Evolutionary conservation across 2,329 filamentous ascomycete species (phyloP).

Genomic region (Madurella mycetomatis): DNA sequence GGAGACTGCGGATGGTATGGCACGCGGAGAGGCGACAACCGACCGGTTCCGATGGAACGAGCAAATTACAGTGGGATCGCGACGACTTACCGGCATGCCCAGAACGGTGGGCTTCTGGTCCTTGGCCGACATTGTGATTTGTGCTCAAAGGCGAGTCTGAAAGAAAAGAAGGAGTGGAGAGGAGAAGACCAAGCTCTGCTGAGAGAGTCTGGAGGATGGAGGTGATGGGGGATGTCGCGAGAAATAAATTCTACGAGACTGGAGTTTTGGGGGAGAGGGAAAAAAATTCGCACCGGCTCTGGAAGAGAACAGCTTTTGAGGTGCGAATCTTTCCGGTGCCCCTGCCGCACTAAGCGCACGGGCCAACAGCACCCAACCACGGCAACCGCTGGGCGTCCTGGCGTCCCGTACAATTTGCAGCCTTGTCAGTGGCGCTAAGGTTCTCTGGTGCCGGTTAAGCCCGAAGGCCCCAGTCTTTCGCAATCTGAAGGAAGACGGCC

Average conservation of each 20-base stretch:
- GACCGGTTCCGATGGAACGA: slow-evolving; percentile 24
- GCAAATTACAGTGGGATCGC: slow-evolving; percentile 27
- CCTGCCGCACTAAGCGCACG: slow-evolving; percentile 24
- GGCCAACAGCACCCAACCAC: slow-evolving; percentile 17
- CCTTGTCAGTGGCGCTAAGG: slow-evolving; percentile 20
- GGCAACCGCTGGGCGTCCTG: slow-evolving; percentile 18
- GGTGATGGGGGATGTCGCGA: slow-evolving; percentile 31
- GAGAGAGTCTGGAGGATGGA: slow-evolving; percentile 32
- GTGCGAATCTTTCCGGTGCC: slow-evolving; percentile 50
- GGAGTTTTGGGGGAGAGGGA: slow-evolving; percentile 40
- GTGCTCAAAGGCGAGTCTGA: slow-evolving; percentile 41
- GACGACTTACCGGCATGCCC: slow-evolving; percentile 62
- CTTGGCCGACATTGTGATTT: slow-evolving; percentile 50
- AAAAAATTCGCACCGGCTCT: slow-evolving; percentile 45
- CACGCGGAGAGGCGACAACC: neutral
- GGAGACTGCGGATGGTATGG: slow-evolving; percentile 19
- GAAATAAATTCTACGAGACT: slow-evolving; percentile 43
- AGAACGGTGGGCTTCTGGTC: slow-evolving; percentile 52
- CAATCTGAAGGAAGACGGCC: slow-evolving; percentile 13
- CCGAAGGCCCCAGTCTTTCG: slow-evolving; percentile 21
- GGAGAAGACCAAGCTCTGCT: slow-evolving; percentile 39
- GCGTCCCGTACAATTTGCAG: slow-evolving; percentile 11
- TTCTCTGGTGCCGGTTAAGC: slow-evolving; percentile 27
- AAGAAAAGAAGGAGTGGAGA: slow-evolving; percentile 61
- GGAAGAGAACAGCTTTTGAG: slow-evolving; percentile 47